Conservation (phyloP, 2,329 filamentous ascomycete genomes). For the Penicillium sp. region DNA sequence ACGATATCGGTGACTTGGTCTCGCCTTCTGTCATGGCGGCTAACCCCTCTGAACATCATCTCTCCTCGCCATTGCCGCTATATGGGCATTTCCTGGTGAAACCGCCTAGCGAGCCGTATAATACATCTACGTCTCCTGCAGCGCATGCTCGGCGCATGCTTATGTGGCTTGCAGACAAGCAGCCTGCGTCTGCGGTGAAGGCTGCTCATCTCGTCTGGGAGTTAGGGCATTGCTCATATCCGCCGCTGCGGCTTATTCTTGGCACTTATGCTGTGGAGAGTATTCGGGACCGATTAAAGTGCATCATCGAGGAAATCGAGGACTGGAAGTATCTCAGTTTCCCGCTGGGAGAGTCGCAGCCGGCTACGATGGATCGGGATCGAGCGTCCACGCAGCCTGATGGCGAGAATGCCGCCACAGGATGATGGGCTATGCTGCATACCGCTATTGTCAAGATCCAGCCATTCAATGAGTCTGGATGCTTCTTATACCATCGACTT, state of each 20-base stretch:
- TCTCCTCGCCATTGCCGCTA: conserved; percentile 58
- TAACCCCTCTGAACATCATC: conserved; percentile 26
- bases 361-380: conserved; percentile 6
- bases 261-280: conserved; percentile 95
- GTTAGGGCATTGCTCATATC: conserved; percentile 89
- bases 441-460: not conserved
- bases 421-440: not conserved
- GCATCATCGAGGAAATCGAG: conserved; percentile 90
- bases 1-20: conserved; percentile 54
- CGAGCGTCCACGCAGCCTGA: conserved; percentile 5
- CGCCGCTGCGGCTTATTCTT: conserved; percentile 76
- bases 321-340: conserved; percentile 88
- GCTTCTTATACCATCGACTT: not conserved
- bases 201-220: conserved; percentile 93
- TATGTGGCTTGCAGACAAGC: conserved; percentile 87
- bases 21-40: conserved; percentile 25
- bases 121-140: conserved; percentile 70
- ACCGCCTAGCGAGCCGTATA: conserved; percentile 74
- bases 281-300: conserved; percentile 80
- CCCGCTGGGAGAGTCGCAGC: conserved; percentile 37
- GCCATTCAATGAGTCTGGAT: not conserved
- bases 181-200: conserved; percentile 88
- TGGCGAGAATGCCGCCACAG: conserved; percentile 5
- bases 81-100: conserved; percentile 94
- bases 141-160: conserved; percentile 86